phyloP scores from a whole-genome alignment of 345 rosid genomes.

The Gossypium sturtianum region DNA sequence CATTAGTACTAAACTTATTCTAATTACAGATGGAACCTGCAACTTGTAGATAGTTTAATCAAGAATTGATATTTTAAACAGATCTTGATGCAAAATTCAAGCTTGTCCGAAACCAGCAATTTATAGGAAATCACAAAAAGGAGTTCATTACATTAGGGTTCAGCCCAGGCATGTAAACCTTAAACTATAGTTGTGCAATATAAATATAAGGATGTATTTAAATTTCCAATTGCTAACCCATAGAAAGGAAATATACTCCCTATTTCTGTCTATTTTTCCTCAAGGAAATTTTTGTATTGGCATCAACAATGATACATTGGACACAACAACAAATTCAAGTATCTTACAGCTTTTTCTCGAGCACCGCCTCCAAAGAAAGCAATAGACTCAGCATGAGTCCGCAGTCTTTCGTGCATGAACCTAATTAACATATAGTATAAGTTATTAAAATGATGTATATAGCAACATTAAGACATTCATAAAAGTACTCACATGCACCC shows the following conservation, averaged over 20 bases:
- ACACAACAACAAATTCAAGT: slow-evolving; percentile 7
- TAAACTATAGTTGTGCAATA: not conserved
- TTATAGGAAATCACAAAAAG: not conserved
- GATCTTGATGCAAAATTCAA: not conserved
- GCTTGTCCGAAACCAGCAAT: not conserved
- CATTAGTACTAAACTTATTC: not conserved
- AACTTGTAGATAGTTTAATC: not conserved
- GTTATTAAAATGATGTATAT: slow-evolving; percentile 12
- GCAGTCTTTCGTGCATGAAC: slow-evolving; percentile 99
- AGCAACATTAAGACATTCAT: slow-evolving; percentile 13
- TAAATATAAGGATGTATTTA: not conserved
- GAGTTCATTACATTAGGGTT: not conserved
- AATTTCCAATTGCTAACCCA: slow-evolving; percentile 3
- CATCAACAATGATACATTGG: not conserved
- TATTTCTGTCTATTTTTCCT: not conserved
- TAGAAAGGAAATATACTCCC: not conserved
- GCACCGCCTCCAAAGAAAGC: slow-evolving; percentile 99
- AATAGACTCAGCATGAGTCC: slow-evolving; percentile 96
- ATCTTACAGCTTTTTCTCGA: slow-evolving; percentile 93
- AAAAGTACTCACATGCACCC: not conserved
- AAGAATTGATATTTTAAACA: not conserved
- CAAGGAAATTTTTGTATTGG: not conserved
- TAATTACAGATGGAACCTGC: not conserved
- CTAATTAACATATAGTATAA: slow-evolving; percentile 30
- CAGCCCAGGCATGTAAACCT: not conserved